Evolutionary conservation across 441 rosid species (phyloP).

Genomic region (Hura crepitans): DNA sequence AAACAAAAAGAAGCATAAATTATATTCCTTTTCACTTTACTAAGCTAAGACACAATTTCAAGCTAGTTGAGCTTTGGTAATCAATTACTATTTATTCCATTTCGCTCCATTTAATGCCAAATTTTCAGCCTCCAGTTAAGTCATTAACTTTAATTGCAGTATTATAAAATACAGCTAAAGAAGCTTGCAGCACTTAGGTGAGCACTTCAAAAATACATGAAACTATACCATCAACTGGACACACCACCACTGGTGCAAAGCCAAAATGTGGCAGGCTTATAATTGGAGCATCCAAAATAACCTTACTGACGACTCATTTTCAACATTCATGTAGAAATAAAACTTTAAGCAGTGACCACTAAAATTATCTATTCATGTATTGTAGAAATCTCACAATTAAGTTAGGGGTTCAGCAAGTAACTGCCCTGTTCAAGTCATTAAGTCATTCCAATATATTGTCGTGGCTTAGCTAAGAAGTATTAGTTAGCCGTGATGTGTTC

Average conservation of each 20-base stretch:
- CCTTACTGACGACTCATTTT: neutral
- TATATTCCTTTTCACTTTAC: slow-evolving; percentile 11
- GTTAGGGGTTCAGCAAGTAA: slow-evolving; percentile 12
- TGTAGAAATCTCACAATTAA: slow-evolving; percentile 5
- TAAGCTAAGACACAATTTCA: neutral
- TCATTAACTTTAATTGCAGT: slow-evolving; percentile 7
- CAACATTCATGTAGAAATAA: neutral
- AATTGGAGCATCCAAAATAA: neutral
- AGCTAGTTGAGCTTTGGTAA: neutral
- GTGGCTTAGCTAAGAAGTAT: neutral
- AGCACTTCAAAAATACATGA: slow-evolving; percentile 2
- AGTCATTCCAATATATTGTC: slow-evolving; percentile 11
- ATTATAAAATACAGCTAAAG: slow-evolving; percentile 4
- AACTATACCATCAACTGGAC: neutral
- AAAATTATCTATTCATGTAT: slow-evolving; percentile 1
- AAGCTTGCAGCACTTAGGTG: slow-evolving; percentile 9
- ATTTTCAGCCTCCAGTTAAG: neutral
- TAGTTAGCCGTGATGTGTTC: slow-evolving; percentile 4
- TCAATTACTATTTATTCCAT: neutral
- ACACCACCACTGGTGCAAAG: slow-evolving; percentile 1
- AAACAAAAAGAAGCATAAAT: slow-evolving; percentile 19
- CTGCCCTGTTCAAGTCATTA: neutral
- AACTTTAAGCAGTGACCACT: neutral
- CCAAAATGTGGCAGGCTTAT: slow-evolving; percentile 3
- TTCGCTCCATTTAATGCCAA: neutral